Conservation (phyloP, 176 grass and related monocot species). For the Oryza australiensis region DNA sequence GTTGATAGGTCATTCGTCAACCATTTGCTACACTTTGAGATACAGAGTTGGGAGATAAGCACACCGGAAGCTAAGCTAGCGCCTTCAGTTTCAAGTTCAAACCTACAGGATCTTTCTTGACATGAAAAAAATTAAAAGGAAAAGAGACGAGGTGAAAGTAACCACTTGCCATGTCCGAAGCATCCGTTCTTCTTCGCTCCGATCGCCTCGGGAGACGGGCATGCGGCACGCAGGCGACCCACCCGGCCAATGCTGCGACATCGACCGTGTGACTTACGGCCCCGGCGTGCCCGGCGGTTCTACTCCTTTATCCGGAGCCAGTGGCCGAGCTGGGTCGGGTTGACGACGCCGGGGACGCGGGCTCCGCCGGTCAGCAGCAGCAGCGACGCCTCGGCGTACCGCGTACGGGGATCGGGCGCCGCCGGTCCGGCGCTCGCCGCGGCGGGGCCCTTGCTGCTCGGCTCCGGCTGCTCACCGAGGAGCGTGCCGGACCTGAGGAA, state of each 20-base stretch:
- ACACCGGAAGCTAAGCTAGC: neutral
- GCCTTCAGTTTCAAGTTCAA: neutral
- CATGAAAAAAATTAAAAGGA: neutral
- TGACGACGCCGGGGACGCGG: slow-evolving; percentile 64
- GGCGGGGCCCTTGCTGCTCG: slow-evolving; percentile 23
- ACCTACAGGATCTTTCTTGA: neutral
- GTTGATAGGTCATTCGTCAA: neutral
- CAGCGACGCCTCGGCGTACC: slow-evolving; percentile 56
- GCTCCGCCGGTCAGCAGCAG: slow-evolving; percentile 58
- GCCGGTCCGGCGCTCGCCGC: slow-evolving; percentile 1
- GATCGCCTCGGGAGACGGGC: slow-evolving; percentile 15
- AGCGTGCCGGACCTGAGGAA: slow-evolving; percentile 70
- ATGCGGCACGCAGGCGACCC: neutral
- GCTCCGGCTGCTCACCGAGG: slow-evolving; percentile 49
- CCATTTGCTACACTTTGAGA: neutral
- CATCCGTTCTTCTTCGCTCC: slow-evolving; percentile 17
- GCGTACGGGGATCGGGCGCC: slow-evolving; percentile 25
- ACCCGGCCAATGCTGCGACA: slow-evolving; percentile 21
- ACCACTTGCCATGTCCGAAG: slow-evolving; percentile 20
- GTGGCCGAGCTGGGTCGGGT: slow-evolving; percentile 71
- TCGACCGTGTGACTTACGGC: neutral
- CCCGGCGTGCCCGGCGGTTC: neutral
- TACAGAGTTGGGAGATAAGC: neutral
- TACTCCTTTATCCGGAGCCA: slow-evolving; percentile 78
- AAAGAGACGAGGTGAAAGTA: slow-evolving; percentile 5